Conservation (phyloP, 495 filamentous ascomycete species). For the Penicillium crystallinum region DNA sequence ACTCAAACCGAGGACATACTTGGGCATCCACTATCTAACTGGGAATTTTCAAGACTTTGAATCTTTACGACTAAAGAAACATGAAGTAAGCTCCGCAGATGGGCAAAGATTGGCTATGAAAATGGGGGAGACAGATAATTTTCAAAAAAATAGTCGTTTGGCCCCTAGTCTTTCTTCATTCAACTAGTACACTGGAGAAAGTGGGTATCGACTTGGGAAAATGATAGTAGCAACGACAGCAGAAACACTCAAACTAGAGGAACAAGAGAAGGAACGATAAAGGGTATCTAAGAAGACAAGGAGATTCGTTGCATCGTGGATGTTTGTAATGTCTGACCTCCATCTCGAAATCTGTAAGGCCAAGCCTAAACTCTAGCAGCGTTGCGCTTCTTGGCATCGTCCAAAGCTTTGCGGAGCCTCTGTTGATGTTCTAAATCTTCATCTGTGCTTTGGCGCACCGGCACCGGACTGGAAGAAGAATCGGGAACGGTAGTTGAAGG, state of each 20-base stretch:
- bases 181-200: constrained; percentile 4
- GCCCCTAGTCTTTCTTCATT: constrained; percentile 8
- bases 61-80: neutral
- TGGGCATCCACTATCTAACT: neutral
- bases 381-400: constrained; percentile 48
- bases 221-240: neutral
- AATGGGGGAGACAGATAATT: neutral
- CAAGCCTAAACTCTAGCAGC: constrained; percentile 28
- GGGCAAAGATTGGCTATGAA: neutral
- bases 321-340: neutral
- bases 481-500: constrained; percentile 14
- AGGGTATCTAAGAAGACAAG: constrained; percentile 10
- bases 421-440: constrained; percentile 39
- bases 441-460: constrained; percentile 6
- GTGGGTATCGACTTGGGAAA: constrained; percentile 9
- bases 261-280: neutral
- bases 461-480: constrained; percentile 7
- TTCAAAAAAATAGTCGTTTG: constrained; percentile 1
- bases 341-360: neutral
- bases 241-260: neutral
- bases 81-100: neutral
- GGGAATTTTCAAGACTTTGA: no score
- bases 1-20: neutral
- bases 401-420: constrained; percentile 42
- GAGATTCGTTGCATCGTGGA: constrained; percentile 23